phyloP scores from a whole-genome alignment of 2,329 filamentous ascomycete genomes.

The Aspergillus sp. region DNA sequence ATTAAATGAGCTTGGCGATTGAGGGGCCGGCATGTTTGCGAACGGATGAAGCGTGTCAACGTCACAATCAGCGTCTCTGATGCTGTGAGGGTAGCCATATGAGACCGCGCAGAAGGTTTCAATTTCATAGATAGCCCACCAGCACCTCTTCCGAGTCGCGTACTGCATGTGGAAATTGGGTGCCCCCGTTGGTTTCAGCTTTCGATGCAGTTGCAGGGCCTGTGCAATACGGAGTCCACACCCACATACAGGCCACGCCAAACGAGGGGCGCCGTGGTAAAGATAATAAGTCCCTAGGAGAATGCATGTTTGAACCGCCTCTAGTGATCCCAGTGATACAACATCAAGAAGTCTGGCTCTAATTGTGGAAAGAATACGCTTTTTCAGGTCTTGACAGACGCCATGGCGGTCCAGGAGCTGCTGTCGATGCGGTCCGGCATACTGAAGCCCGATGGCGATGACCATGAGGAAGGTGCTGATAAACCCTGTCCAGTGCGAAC shows the following conservation, averaged over 20 bases:
- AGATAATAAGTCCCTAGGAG: slow-evolving; percentile 40
- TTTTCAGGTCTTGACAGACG: slow-evolving; percentile 8
- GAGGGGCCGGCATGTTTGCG: slow-evolving; percentile 7
- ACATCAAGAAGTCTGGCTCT: slow-evolving; percentile 23
- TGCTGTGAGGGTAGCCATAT: slow-evolving; percentile 39
- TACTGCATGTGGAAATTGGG: slow-evolving; percentile 2
- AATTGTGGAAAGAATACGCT: slow-evolving; percentile 16
- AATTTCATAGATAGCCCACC: slow-evolving; percentile 45
- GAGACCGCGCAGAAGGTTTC: slow-evolving; percentile 44
- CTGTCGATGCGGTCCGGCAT: slow-evolving; percentile 15
- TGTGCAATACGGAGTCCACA: slow-evolving; percentile 38
- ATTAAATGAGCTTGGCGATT: slow-evolving; percentile 11
- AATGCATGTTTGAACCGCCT: slow-evolving; percentile 36
- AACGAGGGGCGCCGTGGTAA: slow-evolving; percentile 34
- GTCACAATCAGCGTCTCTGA: slow-evolving; percentile 34
- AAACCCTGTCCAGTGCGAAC: slow-evolving; percentile 6
- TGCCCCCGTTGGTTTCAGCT: neutral
- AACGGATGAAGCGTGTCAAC: slow-evolving; percentile 30
- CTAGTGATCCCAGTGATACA: slow-evolving; percentile 24
- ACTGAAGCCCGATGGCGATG: slow-evolving; percentile 24
- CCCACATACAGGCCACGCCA: slow-evolving; percentile 42
- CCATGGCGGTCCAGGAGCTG: slow-evolving; percentile 3
- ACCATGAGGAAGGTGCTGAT: slow-evolving; percentile 25
- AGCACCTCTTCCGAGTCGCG: slow-evolving; percentile 37
- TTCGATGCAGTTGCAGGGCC: slow-evolving; percentile 34